A percentile compares a stretch with the other conserved stretches of the same genome.
Conservation (phyloP, 805 yeast genomes). For the Spathaspora passalidarum region DNA sequence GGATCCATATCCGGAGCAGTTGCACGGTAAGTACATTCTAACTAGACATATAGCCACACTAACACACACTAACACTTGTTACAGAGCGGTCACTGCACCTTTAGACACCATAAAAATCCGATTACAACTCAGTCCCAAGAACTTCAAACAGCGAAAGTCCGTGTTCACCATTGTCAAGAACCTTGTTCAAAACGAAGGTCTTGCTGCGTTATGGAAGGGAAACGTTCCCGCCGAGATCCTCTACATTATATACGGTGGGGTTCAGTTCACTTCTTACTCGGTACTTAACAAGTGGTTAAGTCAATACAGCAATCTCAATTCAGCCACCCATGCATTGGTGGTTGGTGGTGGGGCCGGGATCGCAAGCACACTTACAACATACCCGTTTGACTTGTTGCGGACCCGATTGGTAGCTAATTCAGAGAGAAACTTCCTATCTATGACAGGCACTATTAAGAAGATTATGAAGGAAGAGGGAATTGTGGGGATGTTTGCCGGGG, state of each 20-base stretch:
- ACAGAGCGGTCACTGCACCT: conserved; percentile 67
- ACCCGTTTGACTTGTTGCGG: conserved; percentile 87
- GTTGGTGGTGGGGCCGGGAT: conserved; percentile 81
- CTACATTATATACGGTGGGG: conserved; percentile 81
- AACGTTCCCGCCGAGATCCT: conserved; percentile 87
- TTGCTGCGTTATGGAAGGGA: conserved; percentile 89
- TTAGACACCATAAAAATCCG: conserved; percentile 76
- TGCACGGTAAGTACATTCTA: conserved; percentile 31
- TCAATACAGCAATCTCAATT: conserved; percentile 27
- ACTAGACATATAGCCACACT: not conserved
- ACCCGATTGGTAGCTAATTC: conserved; percentile 78
- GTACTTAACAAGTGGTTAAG: conserved; percentile 46
- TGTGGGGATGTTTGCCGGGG: conserved; percentile 49
- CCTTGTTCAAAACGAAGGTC: conserved; percentile 62
- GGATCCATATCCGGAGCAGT: conserved; percentile 71
- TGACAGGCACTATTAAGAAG: conserved; percentile 20
- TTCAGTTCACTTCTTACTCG: conserved; percentile 76
- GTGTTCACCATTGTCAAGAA: conserved; percentile 34
- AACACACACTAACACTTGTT: conserved; percentile 17
- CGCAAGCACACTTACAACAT: conserved; percentile 67
- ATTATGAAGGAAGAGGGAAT: conserved; percentile 35
- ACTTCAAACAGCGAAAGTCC: conserved; percentile 21
- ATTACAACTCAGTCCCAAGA: conserved; percentile 53
- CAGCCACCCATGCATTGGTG: conserved; percentile 43
- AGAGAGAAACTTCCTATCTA: conserved; percentile 33